phyloP scores from a whole-genome alignment of 192 early-diverging fungal genomes.

The Radiomyces spectabilis region DNA sequence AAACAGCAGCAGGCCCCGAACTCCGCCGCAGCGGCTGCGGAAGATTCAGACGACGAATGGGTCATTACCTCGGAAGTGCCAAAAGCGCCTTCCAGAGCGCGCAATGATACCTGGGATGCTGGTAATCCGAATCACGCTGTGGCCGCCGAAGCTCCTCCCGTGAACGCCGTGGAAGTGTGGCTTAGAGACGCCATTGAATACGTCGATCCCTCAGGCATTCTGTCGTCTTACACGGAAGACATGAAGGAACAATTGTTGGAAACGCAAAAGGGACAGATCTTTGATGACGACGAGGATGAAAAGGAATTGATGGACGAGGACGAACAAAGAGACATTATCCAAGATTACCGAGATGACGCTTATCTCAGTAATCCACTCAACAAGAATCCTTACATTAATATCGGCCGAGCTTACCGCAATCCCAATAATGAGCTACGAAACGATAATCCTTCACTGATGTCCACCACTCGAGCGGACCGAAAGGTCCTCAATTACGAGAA shows the following conservation, averaged over 20 bases:
- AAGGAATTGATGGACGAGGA: constrained; percentile 45
- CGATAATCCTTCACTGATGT: not conserved
- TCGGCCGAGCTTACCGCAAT: constrained; percentile 4
- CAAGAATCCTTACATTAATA: constrained; percentile 4
- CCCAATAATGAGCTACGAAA: not conserved
- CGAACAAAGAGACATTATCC: constrained; percentile 27
- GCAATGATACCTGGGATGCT: not conserved
- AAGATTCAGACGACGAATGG: constrained; percentile 25
- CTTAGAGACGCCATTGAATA: constrained; percentile 20
- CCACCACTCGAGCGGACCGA: not conserved
- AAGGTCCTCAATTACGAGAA: constrained; percentile 20
- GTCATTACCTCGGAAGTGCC: constrained; percentile 8
- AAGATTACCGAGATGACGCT: constrained; percentile 32
- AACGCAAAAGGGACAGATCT: constrained; percentile 19
- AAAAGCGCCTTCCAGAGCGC: not conserved
- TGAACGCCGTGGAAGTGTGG: constrained; percentile 25
- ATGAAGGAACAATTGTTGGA: constrained; percentile 20
- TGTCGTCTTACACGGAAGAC: not conserved
- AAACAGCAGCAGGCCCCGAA: not conserved
- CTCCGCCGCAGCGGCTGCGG: not conserved
- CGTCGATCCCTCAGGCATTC: not conserved
- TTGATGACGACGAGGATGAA: constrained; percentile 34
- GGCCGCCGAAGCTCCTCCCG: not conserved
- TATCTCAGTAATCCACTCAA: constrained; percentile 20
- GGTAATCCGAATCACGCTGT: constrained; percentile 3